phyloP scores from a whole-genome alignment of 2,329 filamentous ascomycete species.

The Penicillium frequentans region DNA sequence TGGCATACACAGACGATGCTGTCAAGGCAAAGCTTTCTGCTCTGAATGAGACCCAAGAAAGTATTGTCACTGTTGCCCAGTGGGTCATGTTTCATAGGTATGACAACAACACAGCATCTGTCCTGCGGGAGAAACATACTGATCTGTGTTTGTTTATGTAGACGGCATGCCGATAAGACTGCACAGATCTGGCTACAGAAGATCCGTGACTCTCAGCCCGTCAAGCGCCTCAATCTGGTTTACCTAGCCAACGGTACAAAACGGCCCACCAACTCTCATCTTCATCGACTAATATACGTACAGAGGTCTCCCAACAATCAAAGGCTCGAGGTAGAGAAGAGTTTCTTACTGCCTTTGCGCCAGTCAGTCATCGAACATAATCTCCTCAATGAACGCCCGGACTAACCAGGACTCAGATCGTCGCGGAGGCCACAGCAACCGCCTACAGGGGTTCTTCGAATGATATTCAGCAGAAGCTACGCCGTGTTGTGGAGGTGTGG shows the following conservation, averaged over 20 bases:
- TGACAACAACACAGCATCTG: constrained; percentile 8
- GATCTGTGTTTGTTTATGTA: constrained; percentile 41
- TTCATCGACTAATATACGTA: constrained; percentile 22
- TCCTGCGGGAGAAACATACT: constrained; percentile 5
- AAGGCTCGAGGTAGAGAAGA: constrained; percentile 90
- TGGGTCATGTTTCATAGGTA: constrained; percentile 99
- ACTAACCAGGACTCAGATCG: constrained; percentile 53
- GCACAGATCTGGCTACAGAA: constrained; percentile 89
- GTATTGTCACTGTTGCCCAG: constrained; percentile 92
- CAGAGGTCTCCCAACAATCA: constrained; percentile 94
- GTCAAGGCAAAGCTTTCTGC: constrained; percentile 93
- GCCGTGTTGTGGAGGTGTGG: constrained; percentile 93
- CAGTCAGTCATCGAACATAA: constrained; percentile 46
- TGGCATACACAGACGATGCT: constrained; percentile 96
- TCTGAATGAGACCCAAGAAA: constrained; percentile 95
- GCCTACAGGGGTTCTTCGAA: constrained; percentile 87
- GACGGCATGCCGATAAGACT: constrained; percentile 88
- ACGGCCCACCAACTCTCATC: not conserved
- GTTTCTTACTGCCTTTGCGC: constrained; percentile 87
- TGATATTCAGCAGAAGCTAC: constrained; percentile 84
- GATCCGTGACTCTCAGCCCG: constrained; percentile 80
- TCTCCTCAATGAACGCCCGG: not conserved
- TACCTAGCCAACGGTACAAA: constrained; percentile 88
- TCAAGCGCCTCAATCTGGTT: constrained; percentile 84
- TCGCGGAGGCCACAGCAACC: constrained; percentile 84